Conservation (phyloP, 352 stramenopile species). For the Phytophthora hibernalis region DNA sequence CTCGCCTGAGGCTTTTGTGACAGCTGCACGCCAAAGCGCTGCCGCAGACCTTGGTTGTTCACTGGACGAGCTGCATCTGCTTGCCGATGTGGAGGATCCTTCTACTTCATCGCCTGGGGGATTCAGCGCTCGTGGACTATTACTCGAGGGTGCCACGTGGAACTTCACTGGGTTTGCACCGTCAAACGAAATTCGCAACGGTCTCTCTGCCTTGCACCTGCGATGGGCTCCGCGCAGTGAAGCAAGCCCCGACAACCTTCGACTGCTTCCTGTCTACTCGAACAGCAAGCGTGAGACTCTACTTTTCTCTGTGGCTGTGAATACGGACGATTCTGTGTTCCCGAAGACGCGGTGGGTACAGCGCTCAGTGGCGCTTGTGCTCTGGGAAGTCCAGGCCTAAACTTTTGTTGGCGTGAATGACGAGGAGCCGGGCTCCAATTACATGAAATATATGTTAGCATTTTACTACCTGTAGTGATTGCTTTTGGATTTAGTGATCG, state of each 20-base stretch:
- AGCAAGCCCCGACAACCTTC: slow-evolving; percentile 30
- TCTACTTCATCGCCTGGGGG: slow-evolving; percentile 33
- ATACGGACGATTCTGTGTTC: slow-evolving; percentile 57
- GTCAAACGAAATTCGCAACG: slow-evolving; percentile 82
- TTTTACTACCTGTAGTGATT: not conserved
- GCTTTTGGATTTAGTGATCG: too few relatives aligned
- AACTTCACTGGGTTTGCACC: slow-evolving; percentile 66
- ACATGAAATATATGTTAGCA: not conserved
- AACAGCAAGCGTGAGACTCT: slow-evolving; percentile 76
- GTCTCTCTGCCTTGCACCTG: slow-evolving; percentile 71
- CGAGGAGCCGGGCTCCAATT: not conserved
- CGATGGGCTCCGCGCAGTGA: slow-evolving; percentile 59
- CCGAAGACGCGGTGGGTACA: slow-evolving; percentile 78
- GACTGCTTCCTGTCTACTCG: slow-evolving; percentile 87
- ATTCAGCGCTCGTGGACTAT: slow-evolving; percentile 75
- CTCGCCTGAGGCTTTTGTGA: slow-evolving; percentile 93
- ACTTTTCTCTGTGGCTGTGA: slow-evolving; percentile 86
- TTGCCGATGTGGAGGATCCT: slow-evolving; percentile 67
- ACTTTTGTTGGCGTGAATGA: not conserved
- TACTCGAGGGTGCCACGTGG: slow-evolving; percentile 89
- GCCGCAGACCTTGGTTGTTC: slow-evolving; percentile 83
- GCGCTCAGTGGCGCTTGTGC: slow-evolving; percentile 79
- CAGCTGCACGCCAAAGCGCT: slow-evolving; percentile 90
- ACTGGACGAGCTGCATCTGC: slow-evolving; percentile 88
- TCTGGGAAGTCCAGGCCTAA: slow-evolving; percentile 73